phyloP scores from a whole-genome alignment of 179 eudicot species.

The Silene coronaria region DNA sequence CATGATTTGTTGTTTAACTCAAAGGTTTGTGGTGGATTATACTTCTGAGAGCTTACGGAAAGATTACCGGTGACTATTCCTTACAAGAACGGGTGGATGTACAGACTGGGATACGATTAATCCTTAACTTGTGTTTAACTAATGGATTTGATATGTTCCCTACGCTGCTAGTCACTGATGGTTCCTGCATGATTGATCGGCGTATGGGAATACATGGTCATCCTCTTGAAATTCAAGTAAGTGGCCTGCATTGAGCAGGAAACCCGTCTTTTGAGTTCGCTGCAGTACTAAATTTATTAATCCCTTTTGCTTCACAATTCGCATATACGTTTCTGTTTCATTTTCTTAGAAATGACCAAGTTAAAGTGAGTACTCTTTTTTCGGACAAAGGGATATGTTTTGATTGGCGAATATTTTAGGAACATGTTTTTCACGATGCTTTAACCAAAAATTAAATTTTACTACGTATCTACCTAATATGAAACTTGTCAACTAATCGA shows the following conservation, averaged over 20 bases:
- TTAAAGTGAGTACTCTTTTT: too few relatives aligned
- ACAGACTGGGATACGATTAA: constrained; percentile 35
- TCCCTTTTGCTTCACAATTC: too few relatives aligned
- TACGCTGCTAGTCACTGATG: constrained; percentile 39
- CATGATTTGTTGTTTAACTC: constrained; percentile 4
- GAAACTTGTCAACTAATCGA: too few relatives aligned
- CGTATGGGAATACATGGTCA: constrained; percentile 44
- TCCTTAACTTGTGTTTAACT: constrained; percentile 34
- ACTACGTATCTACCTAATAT: too few relatives aligned
- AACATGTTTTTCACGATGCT: too few relatives aligned
- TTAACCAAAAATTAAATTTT: too few relatives aligned
- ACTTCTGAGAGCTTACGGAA: constrained; percentile 39
- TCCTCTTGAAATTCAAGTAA: constrained; percentile 45
- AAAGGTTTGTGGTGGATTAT: constrained; percentile 50
- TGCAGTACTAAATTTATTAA: neutral
- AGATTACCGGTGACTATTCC: constrained; percentile 40
- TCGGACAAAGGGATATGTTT: too few relatives aligned
- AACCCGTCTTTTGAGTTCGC: neutral
- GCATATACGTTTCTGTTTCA: too few relatives aligned
- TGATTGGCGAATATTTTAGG: too few relatives aligned
- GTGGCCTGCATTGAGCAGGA: constrained; percentile 1
- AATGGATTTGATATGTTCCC: constrained; percentile 46
- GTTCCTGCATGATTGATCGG: constrained; percentile 44
- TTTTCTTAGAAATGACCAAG: too few relatives aligned
- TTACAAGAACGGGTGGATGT: constrained; percentile 42